These are phyloP conservation scores for Dissophora ornata DNA, from an alignment of 192 early-diverging fungal species.

Conservation along the genomic window DNA sequence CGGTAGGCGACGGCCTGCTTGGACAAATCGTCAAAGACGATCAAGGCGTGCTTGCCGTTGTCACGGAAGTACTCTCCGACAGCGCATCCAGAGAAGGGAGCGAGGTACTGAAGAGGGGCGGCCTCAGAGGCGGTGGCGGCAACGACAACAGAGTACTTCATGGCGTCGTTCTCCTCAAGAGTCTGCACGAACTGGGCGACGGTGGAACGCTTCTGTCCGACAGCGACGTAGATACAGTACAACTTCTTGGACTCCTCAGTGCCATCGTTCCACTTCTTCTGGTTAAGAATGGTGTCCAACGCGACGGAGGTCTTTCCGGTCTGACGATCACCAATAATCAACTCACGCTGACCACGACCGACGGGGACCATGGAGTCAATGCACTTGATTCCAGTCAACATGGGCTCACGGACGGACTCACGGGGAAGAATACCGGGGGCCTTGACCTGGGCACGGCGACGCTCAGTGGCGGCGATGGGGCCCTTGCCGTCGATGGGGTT, in stretches of 20 bases:
- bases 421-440: constrained; percentile 99
- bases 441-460: constrained; percentile 98
- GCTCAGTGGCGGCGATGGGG: constrained; percentile 85
- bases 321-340: constrained; percentile 99
- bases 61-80: constrained; percentile 99
- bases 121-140: constrained; percentile 99
- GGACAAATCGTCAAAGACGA: constrained; percentile 99
- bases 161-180: constrained; percentile 94
- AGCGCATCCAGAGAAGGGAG: constrained; percentile 98
- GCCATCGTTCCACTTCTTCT: constrained; percentile 98
- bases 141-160: constrained; percentile 99
- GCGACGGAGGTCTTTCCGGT: constrained; percentile 99
- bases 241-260: constrained; percentile 97
- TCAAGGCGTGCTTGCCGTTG: constrained; percentile 97
- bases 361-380: constrained; percentile 99
- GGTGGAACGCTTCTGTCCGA: constrained; percentile 99
- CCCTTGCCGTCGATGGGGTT: constrained; percentile 99
- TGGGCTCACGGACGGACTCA: constrained; percentile 98
- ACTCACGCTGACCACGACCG: constrained; percentile 99
- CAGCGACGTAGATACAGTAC: constrained; percentile 99
- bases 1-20: constrained; percentile 99
- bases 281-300: constrained; percentile 99
- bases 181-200: constrained; percentile 99
- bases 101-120: constrained; percentile 98
- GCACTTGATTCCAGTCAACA: constrained; percentile 99